Evolutionary conservation across 768 basidiomycete species (phyloP).

Genomic region (Amanita jacksonii): DNA sequence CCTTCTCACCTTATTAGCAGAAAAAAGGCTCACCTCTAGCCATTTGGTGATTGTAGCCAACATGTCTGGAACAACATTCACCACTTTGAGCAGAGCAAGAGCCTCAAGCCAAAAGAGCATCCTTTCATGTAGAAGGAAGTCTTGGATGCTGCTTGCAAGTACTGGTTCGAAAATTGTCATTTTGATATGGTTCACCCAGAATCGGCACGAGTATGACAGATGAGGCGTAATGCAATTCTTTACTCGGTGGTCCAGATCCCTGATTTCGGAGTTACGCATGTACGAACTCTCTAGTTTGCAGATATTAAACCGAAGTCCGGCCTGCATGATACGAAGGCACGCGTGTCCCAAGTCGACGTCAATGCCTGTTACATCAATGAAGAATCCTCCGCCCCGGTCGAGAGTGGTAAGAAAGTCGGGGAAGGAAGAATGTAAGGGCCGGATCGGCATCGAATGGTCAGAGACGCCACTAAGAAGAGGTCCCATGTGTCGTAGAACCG

Average conservation of each 20-base stretch:
- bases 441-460: constrained; percentile 11
- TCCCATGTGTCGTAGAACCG: background rate
- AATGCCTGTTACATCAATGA: constrained; percentile 9
- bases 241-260: constrained; percentile 10
- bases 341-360: constrained; percentile 9
- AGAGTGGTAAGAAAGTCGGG: constrained; percentile 21
- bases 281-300: constrained; percentile 20
- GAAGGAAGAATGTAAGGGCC: constrained; percentile 26
- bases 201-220: constrained; percentile 17
- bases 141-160: too few relatives aligned
- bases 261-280: constrained; percentile 16
- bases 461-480: background rate
- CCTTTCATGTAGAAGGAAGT: too few relatives aligned
- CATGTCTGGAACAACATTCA: too few relatives aligned
- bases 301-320: constrained; percentile 20
- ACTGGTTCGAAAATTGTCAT: constrained; percentile 10
- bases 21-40: too few relatives aligned
- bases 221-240: constrained; percentile 13
- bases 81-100: too few relatives aligned
- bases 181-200: constrained; percentile 18
- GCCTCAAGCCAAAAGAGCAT: too few relatives aligned
- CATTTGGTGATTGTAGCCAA: too few relatives aligned
- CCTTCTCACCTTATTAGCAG: too few relatives aligned
- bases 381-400: constrained; percentile 16
- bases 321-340: constrained; percentile 15